phyloP scores from a whole-genome alignment of 805 yeast species.

The Lipomyces lipofer region DNA sequence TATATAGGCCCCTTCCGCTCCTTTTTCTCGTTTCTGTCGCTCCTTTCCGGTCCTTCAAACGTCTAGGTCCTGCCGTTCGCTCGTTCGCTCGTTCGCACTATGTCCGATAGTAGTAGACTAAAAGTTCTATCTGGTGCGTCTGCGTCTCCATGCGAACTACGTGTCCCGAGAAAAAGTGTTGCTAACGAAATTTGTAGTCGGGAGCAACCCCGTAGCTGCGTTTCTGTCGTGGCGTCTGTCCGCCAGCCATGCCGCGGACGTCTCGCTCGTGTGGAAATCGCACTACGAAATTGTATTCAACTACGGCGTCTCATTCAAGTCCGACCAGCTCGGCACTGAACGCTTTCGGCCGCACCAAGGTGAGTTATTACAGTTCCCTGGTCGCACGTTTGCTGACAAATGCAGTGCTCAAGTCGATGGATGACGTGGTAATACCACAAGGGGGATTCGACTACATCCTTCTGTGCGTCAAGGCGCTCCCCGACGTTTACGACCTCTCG shows the following conservation, averaged over 20 bases:
- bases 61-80: background rate
- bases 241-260: conserved; percentile 29
- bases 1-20: background rate
- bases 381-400: background rate
- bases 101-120: conserved; percentile 13
- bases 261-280: conserved; percentile 30
- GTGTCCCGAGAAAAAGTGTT: background rate
- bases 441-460: conserved; percentile 57
- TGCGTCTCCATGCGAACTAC: background rate
- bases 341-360: conserved; percentile 22
- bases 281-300: conserved; percentile 28
- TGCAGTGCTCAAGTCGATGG: conserved; percentile 34
- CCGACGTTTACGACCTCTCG: conserved; percentile 58
- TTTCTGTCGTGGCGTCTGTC: conserved; percentile 32
- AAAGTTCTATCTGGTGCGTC: conserved; percentile 17
- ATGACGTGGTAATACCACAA: conserved; percentile 32
- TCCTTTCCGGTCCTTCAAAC: background rate
- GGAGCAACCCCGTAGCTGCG: conserved; percentile 32
- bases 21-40: background rate
- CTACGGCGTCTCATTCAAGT: conserved; percentile 30
- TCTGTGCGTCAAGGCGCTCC: conserved; percentile 64
- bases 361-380: background rate
- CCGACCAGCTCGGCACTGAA: conserved; percentile 20
- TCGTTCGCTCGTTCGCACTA: background rate
- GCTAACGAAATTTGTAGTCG: conserved; percentile 23